Percentiles rank a stretch among this genome's conserved stretches.
These are phyloP conservation scores for Phytophthora fragariae DNA, from an alignment of 352 stramenopile genomes.

Conservation along the genomic window DNA sequence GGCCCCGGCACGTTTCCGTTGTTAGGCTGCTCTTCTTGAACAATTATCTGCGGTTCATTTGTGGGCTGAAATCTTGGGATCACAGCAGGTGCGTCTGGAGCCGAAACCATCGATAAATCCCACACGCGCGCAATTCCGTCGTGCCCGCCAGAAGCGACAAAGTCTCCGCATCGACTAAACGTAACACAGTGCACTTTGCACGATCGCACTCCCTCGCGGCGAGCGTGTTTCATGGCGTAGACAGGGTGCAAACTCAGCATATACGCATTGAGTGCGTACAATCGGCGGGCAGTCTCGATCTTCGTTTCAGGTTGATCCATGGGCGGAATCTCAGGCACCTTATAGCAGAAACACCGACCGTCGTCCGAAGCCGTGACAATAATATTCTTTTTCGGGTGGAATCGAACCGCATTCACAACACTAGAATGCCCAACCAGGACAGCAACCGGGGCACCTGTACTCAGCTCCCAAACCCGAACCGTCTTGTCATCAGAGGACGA, in stretches of 20 bases:
- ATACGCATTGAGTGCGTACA: conserved; percentile 77
- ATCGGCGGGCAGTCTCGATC: conserved; percentile 79
- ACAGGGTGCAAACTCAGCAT: conserved; percentile 83
- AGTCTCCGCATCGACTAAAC: conserved; percentile 87
- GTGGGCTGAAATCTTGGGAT: conserved; percentile 63
- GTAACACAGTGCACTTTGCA: conserved; percentile 80
- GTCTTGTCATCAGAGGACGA: conserved; percentile 92
- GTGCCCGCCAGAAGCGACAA: conserved; percentile 93
- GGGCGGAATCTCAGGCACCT: conserved; percentile 75
- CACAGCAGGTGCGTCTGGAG: conserved; percentile 53
- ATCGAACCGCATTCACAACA: conserved; percentile 87
- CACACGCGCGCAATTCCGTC: conserved; percentile 94
- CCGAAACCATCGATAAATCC: conserved; percentile 73
- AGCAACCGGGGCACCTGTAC: conserved; percentile 81
- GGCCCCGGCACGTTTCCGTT: not conserved
- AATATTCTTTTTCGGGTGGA: conserved; percentile 88
- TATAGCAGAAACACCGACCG: conserved; percentile 92
- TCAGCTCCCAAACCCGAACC: conserved; percentile 89
- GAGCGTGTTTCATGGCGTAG: conserved; percentile 77
- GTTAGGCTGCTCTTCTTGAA: conserved; percentile 15
- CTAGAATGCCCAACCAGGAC: conserved; percentile 89
- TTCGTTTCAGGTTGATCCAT: conserved; percentile 70
- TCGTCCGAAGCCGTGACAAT: conserved; percentile 94
- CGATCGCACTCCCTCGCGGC: conserved; percentile 59
- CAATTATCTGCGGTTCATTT: conserved; percentile 41